Evolutionary conservation across 345 rosid genomes (phyloP), one percentile per base, ranked within the genome.

Genomic region (Eucalyptus viminalis): DNA sequence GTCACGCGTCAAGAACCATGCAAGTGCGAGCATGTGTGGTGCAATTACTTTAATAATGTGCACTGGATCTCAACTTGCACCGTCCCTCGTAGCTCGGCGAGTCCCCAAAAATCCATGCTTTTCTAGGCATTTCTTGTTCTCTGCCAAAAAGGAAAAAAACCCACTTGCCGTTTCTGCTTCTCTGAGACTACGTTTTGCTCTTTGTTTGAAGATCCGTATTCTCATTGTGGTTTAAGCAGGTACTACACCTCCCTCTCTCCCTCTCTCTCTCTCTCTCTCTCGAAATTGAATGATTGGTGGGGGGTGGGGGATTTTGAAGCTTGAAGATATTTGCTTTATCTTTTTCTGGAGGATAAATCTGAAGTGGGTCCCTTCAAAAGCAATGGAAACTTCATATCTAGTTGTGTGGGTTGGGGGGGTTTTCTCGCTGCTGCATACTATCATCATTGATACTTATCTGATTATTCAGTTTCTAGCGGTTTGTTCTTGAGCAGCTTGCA

Each of bases 51-150:
- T 86, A 92, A 92, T 92, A 86, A 72, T 81, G 88, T 87, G 45
- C 14, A 69, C 40, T 91, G 92, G 94, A 93, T 93, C 94, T 94
- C 87, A 88, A 87, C 88, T 56, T 56, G 49, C 72, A 81, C 56
- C 89, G 53, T 86, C 43, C 37, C 40, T 37, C 14, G 45, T 6
- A 37, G 45, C 83, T 72, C 83, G 22, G 83, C 40, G 29, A 25
- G 62, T 24, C 27, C 86, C 87, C 62, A 34, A 53, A 80, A 65
- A 56, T 58, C 54, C 44, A 25, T n/a, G n/a, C 69, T 80, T 72
- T 34, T 72, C 44, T 9, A 34, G 81, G 45, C 44, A 21, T 72
- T 72, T 34, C 45, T 72, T 6, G 4, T 34, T 72, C 81, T 34
- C 81, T 34, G 81, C 25, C 13, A 21, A 34, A 34, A 72, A 5